Evolutionary conservation across 441 rosid genomes (phyloP).

Genomic region (Pelargonium myrrhifolium): DNA sequence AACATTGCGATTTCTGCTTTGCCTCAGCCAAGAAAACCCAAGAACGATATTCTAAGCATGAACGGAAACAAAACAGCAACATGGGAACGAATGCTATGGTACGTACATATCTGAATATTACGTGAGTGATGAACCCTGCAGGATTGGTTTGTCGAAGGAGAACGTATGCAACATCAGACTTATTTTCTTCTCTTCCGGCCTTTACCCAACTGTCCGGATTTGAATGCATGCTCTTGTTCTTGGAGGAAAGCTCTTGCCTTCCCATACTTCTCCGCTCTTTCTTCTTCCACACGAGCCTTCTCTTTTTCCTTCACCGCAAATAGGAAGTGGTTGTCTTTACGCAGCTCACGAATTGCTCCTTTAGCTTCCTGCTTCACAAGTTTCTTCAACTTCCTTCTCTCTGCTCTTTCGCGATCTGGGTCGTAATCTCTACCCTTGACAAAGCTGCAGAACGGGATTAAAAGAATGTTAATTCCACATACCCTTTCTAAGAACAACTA

Average conservation of each 20-base stretch:
- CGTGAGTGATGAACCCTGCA: too few species aligned
- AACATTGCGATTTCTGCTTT: too few species aligned
- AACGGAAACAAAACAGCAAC: too few species aligned
- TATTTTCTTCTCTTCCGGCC: constrained; percentile 63
- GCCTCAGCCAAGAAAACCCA: too few species aligned
- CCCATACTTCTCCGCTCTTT: constrained; percentile 63
- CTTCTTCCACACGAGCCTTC: constrained; percentile 36
- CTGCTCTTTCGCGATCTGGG: constrained; percentile 70
- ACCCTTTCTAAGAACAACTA: neutral
- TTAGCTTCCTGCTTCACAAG: constrained; percentile 45
- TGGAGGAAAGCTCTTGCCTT: constrained; percentile 70
- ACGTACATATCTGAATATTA: too few species aligned
- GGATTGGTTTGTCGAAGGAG: too few species aligned
- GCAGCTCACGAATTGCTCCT: constrained; percentile 73
- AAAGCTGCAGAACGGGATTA: constrained; percentile 49
- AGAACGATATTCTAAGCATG: too few species aligned
- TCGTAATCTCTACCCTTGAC: constrained; percentile 80
- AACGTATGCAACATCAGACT: too few species aligned
- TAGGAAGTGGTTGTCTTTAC: constrained; percentile 71
- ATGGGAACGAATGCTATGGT: too few species aligned
- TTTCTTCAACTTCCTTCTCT: constrained; percentile 53
- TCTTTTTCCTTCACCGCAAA: constrained; percentile 52
- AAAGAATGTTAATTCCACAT: constrained; percentile 8
- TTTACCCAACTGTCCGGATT: constrained; percentile 81
- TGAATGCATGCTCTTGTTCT: constrained; percentile 78